Percentiles rank a stretch among this genome's conserved stretches.
Conservation (phyloP, 148 eudicot species). For the Salicornia ramosissima region DNA sequence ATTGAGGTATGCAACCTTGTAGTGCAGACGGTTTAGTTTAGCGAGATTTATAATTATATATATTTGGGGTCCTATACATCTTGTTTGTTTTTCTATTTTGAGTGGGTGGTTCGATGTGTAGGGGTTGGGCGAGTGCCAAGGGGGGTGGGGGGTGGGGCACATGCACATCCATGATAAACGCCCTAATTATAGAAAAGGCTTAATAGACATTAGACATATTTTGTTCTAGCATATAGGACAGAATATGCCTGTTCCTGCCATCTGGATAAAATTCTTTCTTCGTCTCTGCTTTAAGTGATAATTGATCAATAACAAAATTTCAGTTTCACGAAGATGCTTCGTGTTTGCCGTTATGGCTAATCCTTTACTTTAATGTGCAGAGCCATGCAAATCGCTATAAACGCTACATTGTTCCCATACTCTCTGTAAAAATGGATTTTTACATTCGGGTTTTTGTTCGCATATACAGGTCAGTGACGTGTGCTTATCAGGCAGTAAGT, state of each 20-base stretch:
- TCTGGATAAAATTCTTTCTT: neutral
- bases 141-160: neutral
- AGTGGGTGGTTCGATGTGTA: too few species aligned
- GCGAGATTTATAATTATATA: too few species aligned
- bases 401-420: conserved; percentile 84
- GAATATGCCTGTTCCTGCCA: neutral
- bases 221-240: neutral
- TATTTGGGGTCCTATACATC: too few species aligned
- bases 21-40: neutral
- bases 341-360: conserved; percentile 10
- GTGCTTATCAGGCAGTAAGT: neutral
- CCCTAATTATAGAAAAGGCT: too few species aligned
- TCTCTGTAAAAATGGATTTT: conserved; percentile 87
- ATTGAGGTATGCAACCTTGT: conserved; percentile 55
- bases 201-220: too few species aligned
- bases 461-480: conserved; percentile 63
- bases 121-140: neutral
- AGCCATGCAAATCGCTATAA: conserved; percentile 99
- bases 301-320: neutral
- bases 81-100: neutral
- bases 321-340: neutral
- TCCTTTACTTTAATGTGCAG: conserved; percentile 37
- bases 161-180: too few species aligned
- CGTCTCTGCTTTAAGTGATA: neutral
- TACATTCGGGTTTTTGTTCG: conserved; percentile 97